phyloP scores from a whole-genome alignment of 441 rosid genomes.

The Syzygium syzygioides region DNA sequence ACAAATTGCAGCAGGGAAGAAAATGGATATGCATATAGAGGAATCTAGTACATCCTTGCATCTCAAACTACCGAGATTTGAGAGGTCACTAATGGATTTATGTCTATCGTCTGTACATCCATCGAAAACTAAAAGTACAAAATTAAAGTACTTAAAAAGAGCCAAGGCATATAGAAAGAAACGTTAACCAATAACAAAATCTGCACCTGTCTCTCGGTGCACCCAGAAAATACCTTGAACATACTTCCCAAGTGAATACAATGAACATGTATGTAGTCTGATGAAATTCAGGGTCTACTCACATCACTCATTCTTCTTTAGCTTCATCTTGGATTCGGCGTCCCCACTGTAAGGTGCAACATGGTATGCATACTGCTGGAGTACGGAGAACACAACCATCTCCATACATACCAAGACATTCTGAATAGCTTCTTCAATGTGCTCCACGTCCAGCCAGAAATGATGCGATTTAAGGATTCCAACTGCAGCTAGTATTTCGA shows the following conservation, averaged over 20 bases:
- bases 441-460: conserved; percentile 90
- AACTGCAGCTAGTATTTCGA: conserved; percentile 53
- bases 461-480: conserved; percentile 78
- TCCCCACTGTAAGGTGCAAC: conserved; percentile 10
- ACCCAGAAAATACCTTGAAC: neutral
- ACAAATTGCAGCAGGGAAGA: neutral
- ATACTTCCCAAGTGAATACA: neutral
- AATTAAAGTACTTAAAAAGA: neutral
- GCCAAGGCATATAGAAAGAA: neutral
- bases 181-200: neutral
- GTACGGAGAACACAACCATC: conserved; percentile 83
- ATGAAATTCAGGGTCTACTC: neutral
- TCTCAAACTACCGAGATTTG: neutral
- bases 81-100: neutral
- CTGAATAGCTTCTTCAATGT: conserved; percentile 81
- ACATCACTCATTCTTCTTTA: neutral
- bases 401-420: conserved; percentile 76
- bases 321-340: neutral
- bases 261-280: neutral
- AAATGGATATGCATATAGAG: neutral
- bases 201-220: neutral
- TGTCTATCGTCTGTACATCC: neutral
- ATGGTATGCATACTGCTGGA: conserved; percentile 72
- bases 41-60: neutral
- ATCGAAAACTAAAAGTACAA: neutral